These are phyloP conservation scores for Verticillium nonalfalfae DNA, from an alignment of 2,329 filamentous ascomycete species.

Conservation along the genomic window DNA sequence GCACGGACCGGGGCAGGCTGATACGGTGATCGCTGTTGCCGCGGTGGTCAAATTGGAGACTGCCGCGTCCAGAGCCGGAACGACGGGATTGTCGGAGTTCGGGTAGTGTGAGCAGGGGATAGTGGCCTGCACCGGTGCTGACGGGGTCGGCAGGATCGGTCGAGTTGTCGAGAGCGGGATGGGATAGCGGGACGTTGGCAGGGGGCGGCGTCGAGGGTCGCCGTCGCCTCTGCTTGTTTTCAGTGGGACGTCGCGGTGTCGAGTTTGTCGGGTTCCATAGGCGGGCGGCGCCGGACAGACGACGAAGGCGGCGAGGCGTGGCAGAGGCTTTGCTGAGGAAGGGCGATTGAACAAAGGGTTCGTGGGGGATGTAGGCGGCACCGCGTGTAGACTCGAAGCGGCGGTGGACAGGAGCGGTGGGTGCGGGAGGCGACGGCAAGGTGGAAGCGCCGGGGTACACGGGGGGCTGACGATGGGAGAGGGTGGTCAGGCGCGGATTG, in stretches of 20 bases:
- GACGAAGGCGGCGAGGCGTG: conserved; percentile 26
- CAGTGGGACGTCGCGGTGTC: conserved; percentile 36
- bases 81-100: conserved; percentile 42
- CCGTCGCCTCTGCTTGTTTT: conserved; percentile 23
- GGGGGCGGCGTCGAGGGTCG: conserved; percentile 46
- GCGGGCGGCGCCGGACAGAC: conserved; percentile 36
- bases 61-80: conserved; percentile 35
- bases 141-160: conserved; percentile 27
- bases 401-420: conserved; percentile 3
- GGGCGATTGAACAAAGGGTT: conserved; percentile 25
- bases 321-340: conserved; percentile 35
- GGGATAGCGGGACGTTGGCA: conserved; percentile 42
- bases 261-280: conserved; percentile 59
- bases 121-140: conserved; percentile 35
- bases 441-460: conserved; percentile 18
- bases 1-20: conserved; percentile 47
- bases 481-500: conserved; percentile 19
- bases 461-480: conserved; percentile 24
- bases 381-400: neutral
- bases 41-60: conserved; percentile 42
- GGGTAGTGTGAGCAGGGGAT: conserved; percentile 43
- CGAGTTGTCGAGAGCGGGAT: conserved; percentile 33
- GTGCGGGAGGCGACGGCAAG: neutral
- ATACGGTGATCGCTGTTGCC: conserved; percentile 40
- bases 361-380: conserved; percentile 8